These are phyloP conservation scores for California macrophylla DNA, from an alignment of 441 rosid species.

Conservation along the genomic window DNA sequence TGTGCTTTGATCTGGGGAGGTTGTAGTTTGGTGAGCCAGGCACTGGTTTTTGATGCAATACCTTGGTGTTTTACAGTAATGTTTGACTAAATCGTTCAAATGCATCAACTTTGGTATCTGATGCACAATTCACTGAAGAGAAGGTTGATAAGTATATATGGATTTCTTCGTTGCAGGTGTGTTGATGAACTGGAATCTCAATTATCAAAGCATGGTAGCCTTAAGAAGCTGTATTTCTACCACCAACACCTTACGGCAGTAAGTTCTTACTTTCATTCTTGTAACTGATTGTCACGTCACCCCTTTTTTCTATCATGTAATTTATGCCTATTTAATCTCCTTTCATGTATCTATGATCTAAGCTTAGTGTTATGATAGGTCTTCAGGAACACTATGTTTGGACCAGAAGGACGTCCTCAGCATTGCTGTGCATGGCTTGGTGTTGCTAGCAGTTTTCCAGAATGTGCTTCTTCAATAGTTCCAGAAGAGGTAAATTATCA, in stretches of 20 bases:
- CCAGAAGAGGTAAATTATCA: conserved; percentile 76
- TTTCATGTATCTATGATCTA: conserved; percentile 20
- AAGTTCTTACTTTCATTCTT: conserved; percentile 24
- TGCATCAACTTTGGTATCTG: not conserved
- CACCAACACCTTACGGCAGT: conserved; percentile 94
- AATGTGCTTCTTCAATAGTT: conserved; percentile 87
- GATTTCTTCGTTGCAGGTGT: conserved; percentile 49
- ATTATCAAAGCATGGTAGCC: conserved; percentile 92
- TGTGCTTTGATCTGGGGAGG: not conserved
- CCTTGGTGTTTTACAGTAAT: not conserved
- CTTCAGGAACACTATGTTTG: conserved; percentile 98
- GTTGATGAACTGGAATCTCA: conserved; percentile 92
- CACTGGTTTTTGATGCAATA: not conserved
- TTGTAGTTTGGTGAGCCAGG: not conserved
- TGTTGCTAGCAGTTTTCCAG: conserved; percentile 97
- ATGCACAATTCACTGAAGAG: not conserved
- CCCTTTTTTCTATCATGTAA: not conserved
- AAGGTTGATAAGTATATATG: not conserved
- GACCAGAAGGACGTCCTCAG: conserved; percentile 99
- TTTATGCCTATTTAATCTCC: conserved; percentile 3
- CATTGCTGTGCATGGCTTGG: conserved; percentile 99
- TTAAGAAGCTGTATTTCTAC: conserved; percentile 80
- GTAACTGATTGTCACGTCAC: not conserved
- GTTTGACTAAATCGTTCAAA: not conserved
- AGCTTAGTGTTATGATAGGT: conserved; percentile 43